phyloP scores from a whole-genome alignment of 805 yeast species.

The Metahyphopichia silvanorum region DNA sequence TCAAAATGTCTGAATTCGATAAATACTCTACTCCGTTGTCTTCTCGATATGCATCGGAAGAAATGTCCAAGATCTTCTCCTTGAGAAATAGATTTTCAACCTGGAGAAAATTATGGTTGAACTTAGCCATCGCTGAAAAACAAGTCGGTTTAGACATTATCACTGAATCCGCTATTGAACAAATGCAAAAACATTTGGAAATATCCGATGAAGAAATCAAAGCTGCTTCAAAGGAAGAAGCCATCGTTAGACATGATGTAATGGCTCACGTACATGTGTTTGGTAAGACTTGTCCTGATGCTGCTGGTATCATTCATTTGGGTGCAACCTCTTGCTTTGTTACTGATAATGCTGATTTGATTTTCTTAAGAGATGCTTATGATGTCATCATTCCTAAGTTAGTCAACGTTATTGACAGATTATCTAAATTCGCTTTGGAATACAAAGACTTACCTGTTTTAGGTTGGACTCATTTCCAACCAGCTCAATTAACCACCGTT shows the following conservation, averaged over 20 bases:
- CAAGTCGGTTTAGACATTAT: constrained; percentile 82
- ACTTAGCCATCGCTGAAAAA: constrained; percentile 92
- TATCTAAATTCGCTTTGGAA: constrained; percentile 81
- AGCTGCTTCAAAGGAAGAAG: constrained; percentile 88
- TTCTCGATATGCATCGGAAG: constrained; percentile 95
- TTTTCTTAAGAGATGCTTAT: constrained; percentile 93
- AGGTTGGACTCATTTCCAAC: constrained; percentile 99
- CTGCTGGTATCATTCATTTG: constrained; percentile 95
- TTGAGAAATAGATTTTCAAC: constrained; percentile 92
- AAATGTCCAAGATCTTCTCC: constrained; percentile 92
- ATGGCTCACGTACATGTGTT: constrained; percentile 98
- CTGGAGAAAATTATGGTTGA: constrained; percentile 97
- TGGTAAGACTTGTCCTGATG: constrained; percentile 90
- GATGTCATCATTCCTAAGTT: constrained; percentile 91
- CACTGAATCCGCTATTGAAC: constrained; percentile 86
- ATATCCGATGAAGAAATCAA: constrained; percentile 93
- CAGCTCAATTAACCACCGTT: constrained; percentile 97
- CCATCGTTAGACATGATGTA: constrained; percentile 97
- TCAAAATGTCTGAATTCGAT: constrained; percentile 50
- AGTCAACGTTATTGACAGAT: constrained; percentile 91
- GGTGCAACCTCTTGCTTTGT: constrained; percentile 99
- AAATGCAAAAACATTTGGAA: constrained; percentile 72
- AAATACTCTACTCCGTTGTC: constrained; percentile 90
- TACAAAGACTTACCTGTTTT: constrained; percentile 94
- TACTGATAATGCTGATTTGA: constrained; percentile 96